Evolutionary conservation across 495 filamentous ascomycete genomes (phyloP), one percentile per base, ranked within the genome.

Genomic region (Echria macrotheca): DNA sequence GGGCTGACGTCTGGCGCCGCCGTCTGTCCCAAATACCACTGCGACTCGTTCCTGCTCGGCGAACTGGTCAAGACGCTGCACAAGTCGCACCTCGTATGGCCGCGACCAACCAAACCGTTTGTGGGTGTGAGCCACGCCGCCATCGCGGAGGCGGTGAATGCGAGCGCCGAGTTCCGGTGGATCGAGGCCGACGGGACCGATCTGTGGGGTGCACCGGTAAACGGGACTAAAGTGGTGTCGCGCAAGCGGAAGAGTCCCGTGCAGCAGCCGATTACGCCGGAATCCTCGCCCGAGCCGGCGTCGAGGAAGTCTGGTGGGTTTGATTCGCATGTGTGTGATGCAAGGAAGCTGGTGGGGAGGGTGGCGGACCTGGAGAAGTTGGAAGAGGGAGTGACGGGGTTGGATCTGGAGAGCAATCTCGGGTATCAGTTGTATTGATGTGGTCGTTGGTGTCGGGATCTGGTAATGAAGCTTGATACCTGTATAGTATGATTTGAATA

Each of bases 31-130:
- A 33, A 49, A 8, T 57, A 52, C 43, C 37, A 51, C 23, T 63
- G 54, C 54, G 58, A 60, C 55, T 36, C 57, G 10, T 56, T 61
- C 31, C 50, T 66, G 2, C 56, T 66, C 2, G 63, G 63, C 36
- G 54, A 55, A 29, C 50, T 63, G 9, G 32, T 61, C 56, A 58
- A 57, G 29, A 44, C 59, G 17, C 51, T 65, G 37, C 55, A 55
- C 43, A 48, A 17, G 12, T 26, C 33, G 4, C 21, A 32, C 2
- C 15, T 18, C 17, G 14, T 55, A 0, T 63, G 58, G 60, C 57
- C 55, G 28, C 50, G 50, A 1, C 57, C 62, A 2, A 35, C 52
- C 5, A 45, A 32, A 21, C 60, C 63, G 3, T 61, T 53, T 21
- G 18, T 39, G 4, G 58, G 48, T 4, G 14, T 56, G 40, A 55